A percentile compares a stretch with the other conserved stretches of the same genome.
Evolutionary conservation across 2,329 filamentous ascomycete species (phyloP).

Genomic region (Zymoseptoria ardabiliae): DNA sequence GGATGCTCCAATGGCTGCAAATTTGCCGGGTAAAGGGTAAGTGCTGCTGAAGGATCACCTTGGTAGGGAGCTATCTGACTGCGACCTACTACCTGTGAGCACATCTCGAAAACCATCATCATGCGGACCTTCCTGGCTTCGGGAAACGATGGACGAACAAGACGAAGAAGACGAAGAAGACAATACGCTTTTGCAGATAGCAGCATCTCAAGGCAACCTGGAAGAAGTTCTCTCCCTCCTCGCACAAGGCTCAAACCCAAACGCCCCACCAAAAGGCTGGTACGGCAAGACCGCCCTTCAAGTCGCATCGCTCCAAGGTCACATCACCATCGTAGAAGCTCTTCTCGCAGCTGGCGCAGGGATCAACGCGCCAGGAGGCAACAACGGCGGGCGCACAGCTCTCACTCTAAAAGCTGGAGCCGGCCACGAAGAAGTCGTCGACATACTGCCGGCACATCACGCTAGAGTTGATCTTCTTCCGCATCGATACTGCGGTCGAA

Average conservation of each 20-base stretch:
- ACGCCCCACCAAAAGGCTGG: conserved; percentile 17
- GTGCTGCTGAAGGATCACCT: neutral
- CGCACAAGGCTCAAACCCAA: conserved; percentile 6
- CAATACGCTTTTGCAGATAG: conserved; percentile 16
- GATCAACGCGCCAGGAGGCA: conserved; percentile 15
- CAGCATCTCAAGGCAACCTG: conserved; percentile 9
- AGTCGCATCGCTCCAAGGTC: conserved; percentile 13
- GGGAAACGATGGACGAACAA: neutral
- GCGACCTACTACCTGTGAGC: neutral
- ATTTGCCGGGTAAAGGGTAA: neutral
- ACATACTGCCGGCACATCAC: conserved; percentile 10
- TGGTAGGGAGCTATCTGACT: neutral
- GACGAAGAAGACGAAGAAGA: conserved; percentile 8
- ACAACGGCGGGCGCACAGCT: conserved; percentile 14
- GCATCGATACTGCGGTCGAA: conserved; percentile 17
- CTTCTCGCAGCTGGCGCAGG: conserved; percentile 13
- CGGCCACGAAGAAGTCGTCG: conserved; percentile 11
- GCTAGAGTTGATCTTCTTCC: conserved; percentile 14
- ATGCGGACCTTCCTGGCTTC: neutral
- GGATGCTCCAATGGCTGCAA: neutral
- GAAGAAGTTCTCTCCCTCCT: conserved; percentile 6
- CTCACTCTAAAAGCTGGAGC: conserved; percentile 15
- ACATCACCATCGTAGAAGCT: conserved; percentile 10
- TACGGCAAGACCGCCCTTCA: conserved; percentile 22
- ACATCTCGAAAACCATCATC: neutral